A percentile compares a stretch with the other conserved stretches of the same genome.
Evolutionary conservation across 306 rosid genomes (phyloP).

Genomic region (Cicer yamashitae): DNA sequence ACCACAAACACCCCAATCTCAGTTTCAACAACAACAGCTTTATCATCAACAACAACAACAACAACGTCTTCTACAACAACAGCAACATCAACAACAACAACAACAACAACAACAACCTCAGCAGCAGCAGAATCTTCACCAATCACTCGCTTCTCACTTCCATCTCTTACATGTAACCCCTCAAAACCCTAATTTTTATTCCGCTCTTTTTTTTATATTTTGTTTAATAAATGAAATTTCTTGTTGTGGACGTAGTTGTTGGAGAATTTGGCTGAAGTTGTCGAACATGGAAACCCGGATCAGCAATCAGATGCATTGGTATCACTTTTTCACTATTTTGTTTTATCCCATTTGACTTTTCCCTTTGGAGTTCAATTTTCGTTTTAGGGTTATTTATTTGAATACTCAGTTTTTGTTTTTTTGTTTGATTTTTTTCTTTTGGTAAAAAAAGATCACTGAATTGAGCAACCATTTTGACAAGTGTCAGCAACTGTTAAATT

Average conservation of each 20-base stretch:
- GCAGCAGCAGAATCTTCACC: constrained; percentile 70
- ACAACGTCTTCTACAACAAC: constrained; percentile 50
- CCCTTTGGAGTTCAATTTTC: not conserved
- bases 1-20: constrained; percentile 50
- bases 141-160: constrained; percentile 89
- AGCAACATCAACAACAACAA: constrained; percentile 38
- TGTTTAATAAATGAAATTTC: not conserved
- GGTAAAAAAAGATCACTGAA: constrained; percentile 61
- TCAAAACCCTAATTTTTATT: constrained; percentile 26
- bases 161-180: constrained; percentile 66
- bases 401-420: not conserved
- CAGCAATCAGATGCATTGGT: constrained; percentile 90
- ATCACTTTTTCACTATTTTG: constrained; percentile 25
- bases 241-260: constrained; percentile 61
- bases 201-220: not conserved
- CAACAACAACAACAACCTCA: constrained; percentile 43
- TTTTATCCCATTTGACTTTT: not conserved
- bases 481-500: constrained; percentile 85
- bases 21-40: constrained; percentile 55
- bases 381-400: not conserved
- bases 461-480: constrained; percentile 84
- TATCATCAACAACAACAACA: constrained; percentile 64
- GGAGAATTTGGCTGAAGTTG: constrained; percentile 82
- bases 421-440: constrained; percentile 35
- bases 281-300: constrained; percentile 79